A percentile compares a stretch with the other conserved stretches of the same genome.
Conservation (phyloP, 73 alveolate species). For the Paramecium sonneborni region DNA sequence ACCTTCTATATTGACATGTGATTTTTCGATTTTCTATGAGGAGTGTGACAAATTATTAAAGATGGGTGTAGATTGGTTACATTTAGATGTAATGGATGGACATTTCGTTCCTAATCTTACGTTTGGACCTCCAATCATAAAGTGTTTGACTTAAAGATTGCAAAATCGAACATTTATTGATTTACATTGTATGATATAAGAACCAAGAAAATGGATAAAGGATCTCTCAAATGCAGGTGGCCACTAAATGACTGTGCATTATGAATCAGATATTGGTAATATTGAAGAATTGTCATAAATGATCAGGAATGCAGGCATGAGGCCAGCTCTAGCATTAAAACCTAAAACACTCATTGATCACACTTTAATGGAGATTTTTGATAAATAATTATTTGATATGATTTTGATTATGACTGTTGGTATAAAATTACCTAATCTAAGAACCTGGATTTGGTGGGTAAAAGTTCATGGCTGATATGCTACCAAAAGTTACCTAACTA, state of each 20-base stretch:
- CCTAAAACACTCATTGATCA: slow-evolving; percentile 71
- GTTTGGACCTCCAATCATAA: slow-evolving; percentile 70
- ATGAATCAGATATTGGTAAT: slow-evolving; percentile 70
- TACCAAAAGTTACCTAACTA: slow-evolving; percentile 63
- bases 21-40: slow-evolving; percentile 60
- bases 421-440: not conserved
- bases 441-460: slow-evolving; percentile 83
- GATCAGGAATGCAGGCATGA: slow-evolving; percentile 66
- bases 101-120: slow-evolving; percentile 70
- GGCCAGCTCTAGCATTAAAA: slow-evolving; percentile 71
- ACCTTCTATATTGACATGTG: slow-evolving; percentile 70
- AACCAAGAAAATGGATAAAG: slow-evolving; percentile 72
- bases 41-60: slow-evolving; percentile 61
- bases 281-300: slow-evolving; percentile 57
- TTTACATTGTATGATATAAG: slow-evolving; percentile 70
- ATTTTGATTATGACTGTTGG: slow-evolving; percentile 73
- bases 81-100: slow-evolving; percentile 72
- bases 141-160: slow-evolving; percentile 50
- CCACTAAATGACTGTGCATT: slow-evolving; percentile 67
- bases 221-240: slow-evolving; percentile 71
- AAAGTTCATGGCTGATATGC: slow-evolving; percentile 61
- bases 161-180: slow-evolving; percentile 62
- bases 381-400: slow-evolving; percentile 67
- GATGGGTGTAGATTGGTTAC: slow-evolving; percentile 74
- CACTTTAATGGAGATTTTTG: slow-evolving; percentile 49